phyloP scores from a whole-genome alignment of 2,329 filamentous ascomycete genomes.

The Talaromyces sp. region DNA sequence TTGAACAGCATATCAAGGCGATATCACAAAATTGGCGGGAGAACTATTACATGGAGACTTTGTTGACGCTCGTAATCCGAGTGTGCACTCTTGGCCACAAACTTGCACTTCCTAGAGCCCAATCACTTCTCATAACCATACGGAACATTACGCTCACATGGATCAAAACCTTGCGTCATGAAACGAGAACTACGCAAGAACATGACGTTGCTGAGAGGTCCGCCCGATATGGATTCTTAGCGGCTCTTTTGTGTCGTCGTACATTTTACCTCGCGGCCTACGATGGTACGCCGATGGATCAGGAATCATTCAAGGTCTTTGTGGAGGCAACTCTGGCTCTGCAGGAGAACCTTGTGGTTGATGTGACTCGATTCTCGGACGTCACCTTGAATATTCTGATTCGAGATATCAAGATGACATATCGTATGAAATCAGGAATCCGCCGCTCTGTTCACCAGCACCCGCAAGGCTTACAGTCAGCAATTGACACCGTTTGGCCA shows the following conservation, averaged over 20 bases:
- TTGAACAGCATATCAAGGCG: slow-evolving; percentile 47
- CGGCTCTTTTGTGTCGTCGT: slow-evolving; percentile 42
- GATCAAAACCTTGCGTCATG: slow-evolving; percentile 5
- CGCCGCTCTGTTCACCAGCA: slow-evolving; percentile 34
- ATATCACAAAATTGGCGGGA: slow-evolving; percentile 62
- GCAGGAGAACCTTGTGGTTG: slow-evolving; percentile 48
- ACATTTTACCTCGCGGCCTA: slow-evolving; percentile 39
- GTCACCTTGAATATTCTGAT: slow-evolving; percentile 33
- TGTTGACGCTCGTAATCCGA: slow-evolving; percentile 55
- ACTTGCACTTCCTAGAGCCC: slow-evolving; percentile 18
- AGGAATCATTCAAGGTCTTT: slow-evolving; percentile 30
- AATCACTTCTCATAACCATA: slow-evolving; percentile 40
- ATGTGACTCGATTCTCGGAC: slow-evolving; percentile 37
- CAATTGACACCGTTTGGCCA: slow-evolving; percentile 48
- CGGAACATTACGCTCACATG: slow-evolving; percentile 10
- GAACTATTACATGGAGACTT: slow-evolving; percentile 55
- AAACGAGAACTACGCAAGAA: slow-evolving; percentile 1
- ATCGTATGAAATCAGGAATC: slow-evolving; percentile 39
- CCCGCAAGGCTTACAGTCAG: slow-evolving; percentile 31
- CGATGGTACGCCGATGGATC: not conserved
- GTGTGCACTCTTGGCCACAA: slow-evolving; percentile 32
- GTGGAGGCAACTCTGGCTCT: slow-evolving; percentile 45
- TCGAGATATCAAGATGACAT: slow-evolving; percentile 49
- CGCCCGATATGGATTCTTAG: slow-evolving; percentile 13
- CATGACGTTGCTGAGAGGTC: slow-evolving; percentile 13